Evolutionary conservation across 495 filamentous ascomycete genomes (phyloP), one percentile per base, ranked within the genome.

Genomic region (Xylaria castorea): DNA sequence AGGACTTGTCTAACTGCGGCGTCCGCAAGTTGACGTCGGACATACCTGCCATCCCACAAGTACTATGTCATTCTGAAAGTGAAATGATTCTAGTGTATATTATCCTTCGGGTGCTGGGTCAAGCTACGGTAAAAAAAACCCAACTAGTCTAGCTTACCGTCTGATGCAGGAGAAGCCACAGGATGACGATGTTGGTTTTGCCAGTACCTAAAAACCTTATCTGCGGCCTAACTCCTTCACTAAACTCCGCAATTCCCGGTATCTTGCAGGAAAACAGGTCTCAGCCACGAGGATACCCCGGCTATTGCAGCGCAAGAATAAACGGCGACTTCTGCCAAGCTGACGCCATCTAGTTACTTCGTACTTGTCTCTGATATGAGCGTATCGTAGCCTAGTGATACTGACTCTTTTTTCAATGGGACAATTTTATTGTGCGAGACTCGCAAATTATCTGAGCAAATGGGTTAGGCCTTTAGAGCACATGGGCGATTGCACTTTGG

Each of bases 301-400:
- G 40, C n/a, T 25, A 50, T 20, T 46, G 12, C 30, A n/a, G 27
- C 40, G 36, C 27, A 16, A 50, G 22, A 60, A 60, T 38, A 60
- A 34, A 38, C 22, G 32, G 32, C 5, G 12, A n/a, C 57, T 11
- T 38, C 27, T 38, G 57, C 18, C 32, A 22, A 34, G 63, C 44
- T 66, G 42, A 50, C 63, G 30, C 63, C 27, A 51, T 50, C 44
- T 55, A n/a, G n/a, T n/a, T n/a, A n/a, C n/a, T n/a, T n/a, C n/a
- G n/a, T n/a, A 14, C 53, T 57, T 16, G 27, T 18, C 1, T 55
- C 4, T 18, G 53, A 18, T 20, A 18, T 16, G 5, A 32, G 30
- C 53, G 9, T 25, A 16, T 16, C 53, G 53, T 32, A 61, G 4
- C 9, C 18, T 30, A 20, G 7, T 20, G 7, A 12, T 36, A 61